Conservation (phyloP, 345 rosid species). For the Eucalyptus sp. region DNA sequence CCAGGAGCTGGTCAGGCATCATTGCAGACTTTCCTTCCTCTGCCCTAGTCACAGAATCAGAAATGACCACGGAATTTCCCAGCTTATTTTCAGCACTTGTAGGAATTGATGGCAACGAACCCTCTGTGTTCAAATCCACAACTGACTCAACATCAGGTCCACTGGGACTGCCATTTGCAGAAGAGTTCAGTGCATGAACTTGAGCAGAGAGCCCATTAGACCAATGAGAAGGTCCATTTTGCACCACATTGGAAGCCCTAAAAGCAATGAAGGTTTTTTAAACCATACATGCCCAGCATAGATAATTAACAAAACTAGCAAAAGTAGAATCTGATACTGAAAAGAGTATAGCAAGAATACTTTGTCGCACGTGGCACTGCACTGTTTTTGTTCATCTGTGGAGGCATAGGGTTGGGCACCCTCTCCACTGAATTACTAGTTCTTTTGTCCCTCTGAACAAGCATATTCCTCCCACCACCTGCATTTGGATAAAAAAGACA, state of each 20-base stretch:
- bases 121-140: constrained; percentile 7
- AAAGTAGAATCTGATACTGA: neutral
- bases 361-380: constrained; percentile 16
- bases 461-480: constrained; percentile 34
- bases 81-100: neutral
- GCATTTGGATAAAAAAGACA: constrained; percentile 11
- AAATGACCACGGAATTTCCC: neutral
- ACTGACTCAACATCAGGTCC: constrained; percentile 4
- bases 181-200: neutral
- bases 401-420: constrained; percentile 7
- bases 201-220: constrained; percentile 24
- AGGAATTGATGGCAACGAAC: neutral
- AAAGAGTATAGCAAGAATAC: constrained; percentile 16
- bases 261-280: neutral
- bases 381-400: constrained; percentile 23
- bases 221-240: constrained; percentile 23
- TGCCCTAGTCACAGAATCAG: constrained; percentile 14
- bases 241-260: constrained; percentile 17
- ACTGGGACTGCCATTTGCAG: neutral
- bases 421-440: constrained; percentile 17
- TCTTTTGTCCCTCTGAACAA: constrained; percentile 51
- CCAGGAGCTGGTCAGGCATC: neutral
- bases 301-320: neutral
- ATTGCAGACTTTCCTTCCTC: constrained; percentile 15
- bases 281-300: neutral